Evolutionary conservation across 257 asterid species (phyloP), one percentile per base, ranked within the genome.

Genomic region (Nyctanthes arbortristis): DNA sequence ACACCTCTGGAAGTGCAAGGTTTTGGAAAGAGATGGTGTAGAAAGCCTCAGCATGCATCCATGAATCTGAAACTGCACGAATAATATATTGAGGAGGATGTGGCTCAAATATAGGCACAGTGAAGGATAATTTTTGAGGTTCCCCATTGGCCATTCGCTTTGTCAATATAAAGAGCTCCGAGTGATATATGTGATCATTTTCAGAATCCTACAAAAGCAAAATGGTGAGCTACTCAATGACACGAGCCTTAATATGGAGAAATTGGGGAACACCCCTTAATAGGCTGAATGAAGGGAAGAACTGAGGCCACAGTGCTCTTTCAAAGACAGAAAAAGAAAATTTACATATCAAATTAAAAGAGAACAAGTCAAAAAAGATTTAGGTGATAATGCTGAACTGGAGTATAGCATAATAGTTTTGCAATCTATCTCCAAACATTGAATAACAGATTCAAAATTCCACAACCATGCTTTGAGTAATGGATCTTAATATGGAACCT

Each of bases 91-190:
- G 96, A 73, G 99, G 96, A 70, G 99, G 99, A 80, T 93, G 99
- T 69, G 99, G 99, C 86, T 93, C 97, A 77, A 93, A 93, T 79
- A 93, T 93, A 49, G 99, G 99, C 81, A 93, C 90, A 4, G 97
- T 89, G 75, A 93, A 93, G 58, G 99, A 83, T 65, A 93, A 84
- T 81, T 93, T 93, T 77, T 89, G 97, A 64, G 97, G 86, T 73
- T 93, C 99, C 75, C 88, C 96, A 77, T 74, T 87, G 55, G 90
- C 88, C 94, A 81, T 93, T 81, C 88, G 83, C 82, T 93, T 93
- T 63, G 99, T 89, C 79, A 93, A 70, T 25, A 95, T 80, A 65
- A 93, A 93, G 66, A 86, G 93, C 80, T 93, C 99, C 24, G 96
- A 87, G 84, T 93, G 96, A 82, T 93, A 93, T 82, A 93, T 93